phyloP scores from a whole-genome alignment of 1,284 basidiomycete species.

The Butyriboletus appendiculatus region DNA sequence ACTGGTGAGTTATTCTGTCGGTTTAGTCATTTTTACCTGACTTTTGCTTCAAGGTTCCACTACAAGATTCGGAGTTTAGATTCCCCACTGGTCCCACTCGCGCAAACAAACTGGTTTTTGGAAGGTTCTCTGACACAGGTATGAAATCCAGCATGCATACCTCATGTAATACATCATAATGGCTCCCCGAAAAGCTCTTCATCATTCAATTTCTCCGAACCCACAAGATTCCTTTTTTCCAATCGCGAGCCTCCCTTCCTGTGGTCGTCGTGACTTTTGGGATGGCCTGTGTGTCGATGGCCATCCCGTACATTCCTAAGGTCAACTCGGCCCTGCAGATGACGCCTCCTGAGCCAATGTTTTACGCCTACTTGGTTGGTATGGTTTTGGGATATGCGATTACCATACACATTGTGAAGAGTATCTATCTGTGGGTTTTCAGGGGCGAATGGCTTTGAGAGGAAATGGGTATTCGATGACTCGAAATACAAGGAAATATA shows the following conservation, averaged over 20 bases:
- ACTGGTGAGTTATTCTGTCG: conserved; percentile 20
- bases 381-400: conserved; percentile 26
- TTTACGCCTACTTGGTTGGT: conserved; percentile 29
- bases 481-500: not conserved
- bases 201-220: conserved; percentile 37
- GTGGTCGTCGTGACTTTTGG: conserved; percentile 34
- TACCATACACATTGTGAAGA: conserved; percentile 29
- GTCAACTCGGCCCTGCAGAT: conserved; percentile 31
- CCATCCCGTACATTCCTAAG: conserved; percentile 36
- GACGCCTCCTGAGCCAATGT: conserved; percentile 34
- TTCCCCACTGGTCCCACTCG: conserved; percentile 31
- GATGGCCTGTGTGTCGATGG: conserved; percentile 35
- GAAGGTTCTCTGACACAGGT: conserved; percentile 36
- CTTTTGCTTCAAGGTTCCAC: conserved; percentile 27
- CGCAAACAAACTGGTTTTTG: conserved; percentile 35
- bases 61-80: conserved; percentile 30
- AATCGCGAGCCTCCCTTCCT: conserved; percentile 31
- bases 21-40: not conserved
- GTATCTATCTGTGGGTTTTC: conserved; percentile 28
- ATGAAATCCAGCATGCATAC: not conserved
- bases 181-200: conserved; percentile 26
- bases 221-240: conserved; percentile 33
- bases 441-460: conserved; percentile 32
- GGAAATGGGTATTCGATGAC: not conserved
- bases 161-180: not conserved